phyloP scores from a whole-genome alignment of 129 eudicot genomes.

The Flaveria sonorensis region DNA sequence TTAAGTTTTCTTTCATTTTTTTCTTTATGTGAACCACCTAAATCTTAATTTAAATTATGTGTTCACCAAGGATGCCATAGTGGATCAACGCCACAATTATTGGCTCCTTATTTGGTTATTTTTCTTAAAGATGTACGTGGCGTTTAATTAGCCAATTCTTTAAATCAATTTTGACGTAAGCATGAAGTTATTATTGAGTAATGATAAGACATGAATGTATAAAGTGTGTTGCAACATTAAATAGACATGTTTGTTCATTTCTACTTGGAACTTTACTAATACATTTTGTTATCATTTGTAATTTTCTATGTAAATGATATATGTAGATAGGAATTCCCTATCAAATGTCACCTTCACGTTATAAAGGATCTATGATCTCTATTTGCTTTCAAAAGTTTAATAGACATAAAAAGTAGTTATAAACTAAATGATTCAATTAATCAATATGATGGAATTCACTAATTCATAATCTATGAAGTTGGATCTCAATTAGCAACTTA shows the following conservation, averaged over 20 bases:
- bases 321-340: not conserved
- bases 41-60: not conserved
- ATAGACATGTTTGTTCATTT: conserved; percentile 8
- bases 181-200: conserved; percentile 2
- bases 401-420: not conserved
- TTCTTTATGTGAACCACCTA: too few species aligned
- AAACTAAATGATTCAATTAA: too few species aligned
- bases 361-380: not conserved
- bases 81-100: not conserved
- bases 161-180: not conserved
- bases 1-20: too few species aligned
- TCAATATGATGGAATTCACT: too few species aligned
- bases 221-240: conserved; percentile 5
- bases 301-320: not conserved
- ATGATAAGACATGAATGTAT: not conserved
- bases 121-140: not conserved
- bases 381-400: not conserved
- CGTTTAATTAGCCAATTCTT: not conserved
- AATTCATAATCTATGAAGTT: too few species aligned
- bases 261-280: not conserved
- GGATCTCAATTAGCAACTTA: too few species aligned
- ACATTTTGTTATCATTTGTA: not conserved
- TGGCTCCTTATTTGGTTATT: conserved; percentile 1
- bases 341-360: not conserved
- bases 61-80: not conserved